Percentiles rank a stretch among this genome's conserved stretches.
phyloP scores from a whole-genome alignment of 1,284 basidiomycete genomes.

The Leccinum fuscescens region DNA sequence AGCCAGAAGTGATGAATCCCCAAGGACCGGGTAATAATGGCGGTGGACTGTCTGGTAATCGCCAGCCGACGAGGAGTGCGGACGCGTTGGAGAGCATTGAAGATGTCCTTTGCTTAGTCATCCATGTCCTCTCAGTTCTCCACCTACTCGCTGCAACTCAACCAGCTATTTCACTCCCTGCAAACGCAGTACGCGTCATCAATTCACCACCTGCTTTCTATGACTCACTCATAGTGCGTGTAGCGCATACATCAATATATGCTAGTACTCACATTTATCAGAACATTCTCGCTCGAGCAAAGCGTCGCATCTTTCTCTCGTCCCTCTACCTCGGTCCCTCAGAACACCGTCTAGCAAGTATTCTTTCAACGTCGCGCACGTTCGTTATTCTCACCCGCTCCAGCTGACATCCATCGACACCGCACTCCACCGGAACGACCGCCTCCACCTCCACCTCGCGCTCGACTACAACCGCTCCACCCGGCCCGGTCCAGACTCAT shows the following conservation, averaged over 20 bases:
- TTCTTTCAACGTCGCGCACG: not conserved
- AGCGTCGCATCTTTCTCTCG: slow-evolving; percentile 79
- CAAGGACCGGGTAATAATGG: slow-evolving; percentile 53
- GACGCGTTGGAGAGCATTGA: not conserved
- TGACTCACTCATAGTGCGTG: slow-evolving; percentile 37
- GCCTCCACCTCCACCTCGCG: slow-evolving; percentile 71
- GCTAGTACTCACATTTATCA: slow-evolving; percentile 29
- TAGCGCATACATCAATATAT: accelerated
- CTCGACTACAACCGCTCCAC: slow-evolving; percentile 93
- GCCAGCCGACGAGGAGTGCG: not conserved
- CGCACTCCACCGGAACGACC: slow-evolving; percentile 58
- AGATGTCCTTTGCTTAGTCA: slow-evolving; percentile 17
- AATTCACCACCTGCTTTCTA: slow-evolving; percentile 40
- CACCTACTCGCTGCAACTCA: slow-evolving; percentile 35
- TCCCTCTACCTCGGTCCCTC: slow-evolving; percentile 79
- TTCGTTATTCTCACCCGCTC: not conserved
- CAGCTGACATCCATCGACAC: slow-evolving; percentile 69
- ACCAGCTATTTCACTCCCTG: slow-evolving; percentile 38
- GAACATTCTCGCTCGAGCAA: slow-evolving; percentile 75
- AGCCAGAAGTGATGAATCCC: slow-evolving; percentile 69
- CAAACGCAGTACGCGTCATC: slow-evolving; percentile 38
- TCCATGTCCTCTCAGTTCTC: slow-evolving; percentile 19
- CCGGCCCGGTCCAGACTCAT: slow-evolving; percentile 74
- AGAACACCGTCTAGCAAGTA: slow-evolving; percentile 65
- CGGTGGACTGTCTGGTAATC: slow-evolving; percentile 3